Evolutionary conservation across 2,329 filamentous ascomycete species (phyloP).

Genomic region (Cercospora sp.): DNA sequence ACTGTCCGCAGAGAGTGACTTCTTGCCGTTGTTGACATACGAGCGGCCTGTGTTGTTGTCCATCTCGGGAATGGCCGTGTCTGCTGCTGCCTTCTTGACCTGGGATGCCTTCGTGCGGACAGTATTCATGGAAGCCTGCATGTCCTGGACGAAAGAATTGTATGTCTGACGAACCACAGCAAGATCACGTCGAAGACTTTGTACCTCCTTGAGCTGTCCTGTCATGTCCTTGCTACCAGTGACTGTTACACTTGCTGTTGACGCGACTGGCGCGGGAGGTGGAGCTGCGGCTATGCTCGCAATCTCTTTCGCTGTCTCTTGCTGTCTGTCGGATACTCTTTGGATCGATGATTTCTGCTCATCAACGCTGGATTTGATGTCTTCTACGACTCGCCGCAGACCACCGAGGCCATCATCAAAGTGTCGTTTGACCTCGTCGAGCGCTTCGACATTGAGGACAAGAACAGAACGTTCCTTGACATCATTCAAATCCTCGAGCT

Average conservation of each 20-base stretch:
- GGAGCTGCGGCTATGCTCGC: conserved; percentile 61
- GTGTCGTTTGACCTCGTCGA: conserved; percentile 95
- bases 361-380: conserved; percentile 78
- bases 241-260: conserved; percentile 35
- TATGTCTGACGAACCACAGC: conserved; percentile 92
- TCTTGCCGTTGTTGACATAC: conserved; percentile 84
- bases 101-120: conserved; percentile 78
- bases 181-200: conserved; percentile 80
- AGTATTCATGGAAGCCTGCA: conserved; percentile 80
- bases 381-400: conserved; percentile 78
- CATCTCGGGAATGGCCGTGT: conserved; percentile 68
- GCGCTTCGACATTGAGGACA: conserved; percentile 87
- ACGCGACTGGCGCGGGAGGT: conserved; percentile 37
- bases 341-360: conserved; percentile 81
- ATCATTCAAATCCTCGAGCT: conserved; percentile 87
- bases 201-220: conserved; percentile 73
- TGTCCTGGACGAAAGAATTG: conserved; percentile 83
- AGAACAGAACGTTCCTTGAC: conserved; percentile 93
- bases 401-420: conserved; percentile 88
- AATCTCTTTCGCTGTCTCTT: conserved; percentile 86
- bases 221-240: conserved; percentile 45
- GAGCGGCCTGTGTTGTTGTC: conserved; percentile 77
- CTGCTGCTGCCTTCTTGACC: conserved; percentile 74
- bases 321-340: conserved; percentile 83
- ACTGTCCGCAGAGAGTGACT: conserved; percentile 80